Base-by-base conservation (phyloP, 495 filamentous ascomycete genomes). In the Aspergillus biplanus region DNA sequence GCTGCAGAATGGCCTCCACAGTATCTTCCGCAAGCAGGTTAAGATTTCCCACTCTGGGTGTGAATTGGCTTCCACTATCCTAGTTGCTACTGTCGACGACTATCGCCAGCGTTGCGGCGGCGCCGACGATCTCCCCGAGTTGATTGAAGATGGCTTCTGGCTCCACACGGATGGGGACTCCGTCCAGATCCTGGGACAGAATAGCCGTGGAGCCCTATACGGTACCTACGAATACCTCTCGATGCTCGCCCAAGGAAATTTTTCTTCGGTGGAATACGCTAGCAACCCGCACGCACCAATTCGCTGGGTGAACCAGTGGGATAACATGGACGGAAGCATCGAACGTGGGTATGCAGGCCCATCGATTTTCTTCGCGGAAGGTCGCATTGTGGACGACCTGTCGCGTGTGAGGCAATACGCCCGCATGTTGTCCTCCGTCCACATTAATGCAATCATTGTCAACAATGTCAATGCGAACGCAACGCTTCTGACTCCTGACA, bases 401-500 rank as follows among this genome's bases (percentile, higher is more conserved):
- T 85, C 82, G 6, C 84, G 87, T 0, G 83, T 80, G 0, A 66
- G 75, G 1, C 78, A 89, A 68, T 91, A 90, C 69, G 89, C 85
- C 5, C 87, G 89, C 5, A 76, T 92, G 5, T 73, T 91, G 21
- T 81, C 88, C n/a, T 91, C 88, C 1, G 81, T 90, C 39, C 75
- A 84, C 31, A 73, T 91, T 68, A 92, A 92, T 62, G 88, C 76
- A 2, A 76, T 89, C 33, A 68, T 91, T 4, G 81, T 89, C 69
- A 92, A 92, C 74, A 91, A 92, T 58, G 88, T 91, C 64, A 92
- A 92, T 67, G 87, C 89, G 13, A 86, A 90, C 64, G 76, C 83
- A 1, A 78, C 75, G 0, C 72, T 88, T 6, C 74, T 92, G 49
- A 85, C 66, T 5, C 62, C 78, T 2, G 59, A 72, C 3, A 90